A percentile compares a stretch with the other conserved stretches of the same genome.
Conservation (phyloP, 345 rosid species). For the Brassica rapa region DNA sequence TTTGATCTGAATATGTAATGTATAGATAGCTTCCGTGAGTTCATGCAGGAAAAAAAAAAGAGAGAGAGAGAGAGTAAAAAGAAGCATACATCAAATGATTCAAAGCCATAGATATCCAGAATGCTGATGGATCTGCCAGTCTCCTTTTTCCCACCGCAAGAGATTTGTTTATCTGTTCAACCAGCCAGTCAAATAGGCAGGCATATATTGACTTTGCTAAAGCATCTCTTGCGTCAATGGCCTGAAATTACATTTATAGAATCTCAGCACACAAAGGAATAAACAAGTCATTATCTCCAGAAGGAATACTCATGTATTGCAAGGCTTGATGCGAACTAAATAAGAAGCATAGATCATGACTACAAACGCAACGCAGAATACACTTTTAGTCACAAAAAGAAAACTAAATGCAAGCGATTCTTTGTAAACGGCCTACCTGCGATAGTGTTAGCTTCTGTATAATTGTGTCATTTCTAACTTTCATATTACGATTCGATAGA, state of each 20-base stretch:
- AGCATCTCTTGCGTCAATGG: constrained; percentile 85
- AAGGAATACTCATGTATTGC: neutral
- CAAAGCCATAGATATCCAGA: constrained; percentile 98
- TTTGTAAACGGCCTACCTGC: constrained; percentile 54
- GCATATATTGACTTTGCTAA: constrained; percentile 93
- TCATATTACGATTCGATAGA: constrained; percentile 89
- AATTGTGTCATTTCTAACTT: constrained; percentile 82
- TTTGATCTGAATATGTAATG: constrained; percentile 1
- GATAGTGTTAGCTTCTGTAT: constrained; percentile 81
- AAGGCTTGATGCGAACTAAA: constrained; percentile 8
- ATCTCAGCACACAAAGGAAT: neutral
- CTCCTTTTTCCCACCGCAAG: constrained; percentile 87
- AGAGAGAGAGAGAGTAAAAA: constrained; percentile 3
- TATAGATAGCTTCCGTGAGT: neutral
- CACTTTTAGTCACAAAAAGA: constrained; percentile 50
- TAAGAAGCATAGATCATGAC: constrained; percentile 8
- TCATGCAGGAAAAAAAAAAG: neutral
- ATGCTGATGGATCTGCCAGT: constrained; percentile 98
- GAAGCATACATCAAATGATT: constrained; percentile 76
- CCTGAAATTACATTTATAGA: constrained; percentile 49
- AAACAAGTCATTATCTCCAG: neutral
- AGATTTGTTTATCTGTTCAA: constrained; percentile 88
- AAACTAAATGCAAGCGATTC: constrained; percentile 44
- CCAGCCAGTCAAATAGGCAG: constrained; percentile 89
- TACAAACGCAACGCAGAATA: constrained; percentile 56